phyloP scores from a whole-genome alignment of 148 eudicot species.

The Persicaria tinctoria region DNA sequence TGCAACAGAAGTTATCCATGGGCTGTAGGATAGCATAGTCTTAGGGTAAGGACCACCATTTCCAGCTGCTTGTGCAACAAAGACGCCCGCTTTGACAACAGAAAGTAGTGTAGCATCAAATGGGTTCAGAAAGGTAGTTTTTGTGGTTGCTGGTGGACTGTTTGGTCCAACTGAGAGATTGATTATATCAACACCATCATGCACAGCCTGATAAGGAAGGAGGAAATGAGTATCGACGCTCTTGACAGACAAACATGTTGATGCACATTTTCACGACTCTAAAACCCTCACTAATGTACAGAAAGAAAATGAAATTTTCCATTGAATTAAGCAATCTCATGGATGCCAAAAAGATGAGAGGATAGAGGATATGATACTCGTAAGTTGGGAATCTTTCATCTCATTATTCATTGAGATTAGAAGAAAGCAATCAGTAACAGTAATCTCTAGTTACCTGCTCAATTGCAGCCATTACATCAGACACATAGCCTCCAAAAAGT shows the following conservation, averaged over 20 bases:
- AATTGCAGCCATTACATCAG: slow-evolving; percentile 95
- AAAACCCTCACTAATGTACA: neutral
- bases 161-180: slow-evolving; percentile 96
- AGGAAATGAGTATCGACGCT: neutral
- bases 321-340: neutral
- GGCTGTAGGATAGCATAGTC: slow-evolving; percentile 87
- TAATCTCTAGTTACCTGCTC: slow-evolving; percentile 54
- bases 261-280: neutral
- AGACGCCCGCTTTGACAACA: slow-evolving; percentile 89
- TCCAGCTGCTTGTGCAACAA: slow-evolving; percentile 97
- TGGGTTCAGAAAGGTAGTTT: slow-evolving; percentile 82
- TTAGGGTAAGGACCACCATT: slow-evolving; percentile 95
- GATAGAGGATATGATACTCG: neutral
- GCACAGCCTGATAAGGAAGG: slow-evolving; percentile 69
- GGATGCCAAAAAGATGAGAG: neutral
- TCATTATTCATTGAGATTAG: neutral
- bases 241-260: neutral
- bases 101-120: slow-evolving; percentile 84
- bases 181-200: slow-evolving; percentile 93
- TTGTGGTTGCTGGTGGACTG: slow-evolving; percentile 89
- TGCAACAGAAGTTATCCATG: slow-evolving; percentile 95
- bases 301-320: neutral
- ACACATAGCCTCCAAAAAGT: slow-evolving; percentile 94
- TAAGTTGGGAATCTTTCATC: neutral
- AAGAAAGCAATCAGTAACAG: neutral